Evolutionary conservation across 2,329 filamentous ascomycete genomes (phyloP).

Genomic region (Fusarium phyllophilum): DNA sequence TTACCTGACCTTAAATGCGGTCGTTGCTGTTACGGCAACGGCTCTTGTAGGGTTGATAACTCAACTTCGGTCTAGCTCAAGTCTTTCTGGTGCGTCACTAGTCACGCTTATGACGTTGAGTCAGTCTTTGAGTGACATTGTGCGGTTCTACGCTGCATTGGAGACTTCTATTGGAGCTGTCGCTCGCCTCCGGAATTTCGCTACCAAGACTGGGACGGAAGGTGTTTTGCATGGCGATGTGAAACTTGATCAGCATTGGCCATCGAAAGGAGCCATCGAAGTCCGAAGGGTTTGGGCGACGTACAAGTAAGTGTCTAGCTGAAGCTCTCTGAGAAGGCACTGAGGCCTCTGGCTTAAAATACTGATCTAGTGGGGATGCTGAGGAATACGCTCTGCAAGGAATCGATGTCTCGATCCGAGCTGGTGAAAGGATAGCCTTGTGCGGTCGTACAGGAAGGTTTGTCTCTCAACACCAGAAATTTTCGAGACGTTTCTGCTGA

Average conservation of each 20-base stretch:
- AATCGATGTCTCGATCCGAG: background rate
- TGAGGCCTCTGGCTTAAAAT: background rate
- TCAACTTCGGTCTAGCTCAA: background rate
- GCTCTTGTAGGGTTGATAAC: background rate
- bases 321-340: too few relatives aligned
- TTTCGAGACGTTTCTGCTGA: fast-evolving
- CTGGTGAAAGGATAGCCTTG: background rate
- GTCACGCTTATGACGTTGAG: background rate
- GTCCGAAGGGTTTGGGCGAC: background rate
- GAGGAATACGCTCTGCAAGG: background rate
- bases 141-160: background rate
- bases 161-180: background rate
- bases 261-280: background rate
- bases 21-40: background rate
- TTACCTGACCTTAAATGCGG: background rate
- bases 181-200: background rate
- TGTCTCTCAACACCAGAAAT: background rate
- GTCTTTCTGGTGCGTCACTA: background rate
- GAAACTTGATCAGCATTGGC: background rate
- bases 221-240: too few relatives aligned
- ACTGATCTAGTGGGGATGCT: fast-evolving
- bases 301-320: background rate
- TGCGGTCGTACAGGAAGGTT: background rate
- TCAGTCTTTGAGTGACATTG: background rate
- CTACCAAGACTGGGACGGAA: background rate